Base-by-base conservation (phyloP, 768 basidiomycete species). In the Termitomyces sp. region DNA sequence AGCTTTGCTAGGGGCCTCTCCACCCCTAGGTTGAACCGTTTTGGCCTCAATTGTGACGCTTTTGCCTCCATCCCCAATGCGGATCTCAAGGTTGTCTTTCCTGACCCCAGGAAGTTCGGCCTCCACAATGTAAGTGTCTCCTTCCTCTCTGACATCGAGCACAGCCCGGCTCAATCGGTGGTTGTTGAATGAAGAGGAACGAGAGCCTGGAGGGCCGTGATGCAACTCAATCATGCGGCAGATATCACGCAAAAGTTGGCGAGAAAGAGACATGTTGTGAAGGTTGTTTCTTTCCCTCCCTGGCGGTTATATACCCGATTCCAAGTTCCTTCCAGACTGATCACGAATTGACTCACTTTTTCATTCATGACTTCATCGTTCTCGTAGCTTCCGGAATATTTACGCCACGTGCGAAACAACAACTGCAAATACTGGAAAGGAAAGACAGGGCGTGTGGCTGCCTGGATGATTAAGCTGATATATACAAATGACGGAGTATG, bases 101-200 rank as follows among this genome's bases (percentile, higher is more conserved):
- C 82, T 84, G 27, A 91, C 82, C 0, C 89, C 89, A 21, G 89
- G 90, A 27, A 92, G 64, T 64, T 92, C 90, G 1, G 88, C 88
- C 63, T 91, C 86, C 41, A 92, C 72, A 51, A 89, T 59, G 61
- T 87, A 91, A 40, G 76, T 73, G 67, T 83, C 76, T 1, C 78
- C 82, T 56, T 84, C 79, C 61, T 92, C 89, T 3, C 77, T 74
- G 8, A 91, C 68, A 60, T 92, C 89, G 6, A 91, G 74, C 0
- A 84, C 80, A 16, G 88, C 87, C 28, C 79, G 73, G 41, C 74
- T 55, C 52, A 65, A 54, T 3, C 63, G 60, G 64, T 79, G 75
- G 66, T 84, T 82, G 28, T 80, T 74, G 42, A 83, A 71, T 46
- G 79, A 51, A 3, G 79, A 63, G 41, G 45, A 43, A 21, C 59